These are phyloP conservation scores for Spizellomyces punctatus DNA, from an alignment of 192 early-diverging fungal species.

Conservation along the genomic window DNA sequence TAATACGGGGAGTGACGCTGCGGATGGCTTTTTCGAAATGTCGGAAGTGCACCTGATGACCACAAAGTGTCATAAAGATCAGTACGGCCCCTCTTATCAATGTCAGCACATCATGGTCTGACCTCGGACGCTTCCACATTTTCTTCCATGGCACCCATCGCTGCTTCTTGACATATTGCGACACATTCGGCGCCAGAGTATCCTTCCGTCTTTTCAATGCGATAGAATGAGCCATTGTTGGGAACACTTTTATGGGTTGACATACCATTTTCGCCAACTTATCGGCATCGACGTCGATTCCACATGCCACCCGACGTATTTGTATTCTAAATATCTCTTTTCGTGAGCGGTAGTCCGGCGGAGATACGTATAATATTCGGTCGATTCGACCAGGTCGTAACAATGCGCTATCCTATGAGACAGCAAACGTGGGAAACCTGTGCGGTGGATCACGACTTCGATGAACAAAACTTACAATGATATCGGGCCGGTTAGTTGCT, in stretches of 20 bases:
- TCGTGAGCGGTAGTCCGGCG: slow-evolving; percentile 78
- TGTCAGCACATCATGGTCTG: background rate
- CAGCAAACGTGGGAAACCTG: background rate
- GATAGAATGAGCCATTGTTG: background rate
- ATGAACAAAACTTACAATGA: slow-evolving; percentile 61
- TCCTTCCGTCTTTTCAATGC: slow-evolving; percentile 67
- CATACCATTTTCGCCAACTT: slow-evolving; percentile 64
- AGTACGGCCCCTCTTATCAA: background rate
- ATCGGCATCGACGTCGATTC: slow-evolving; percentile 65
- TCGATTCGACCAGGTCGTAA: slow-evolving; percentile 95
- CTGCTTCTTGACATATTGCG: slow-evolving; percentile 91
- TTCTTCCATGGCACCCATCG: slow-evolving; percentile 89
- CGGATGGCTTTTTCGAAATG: slow-evolving; percentile 71
- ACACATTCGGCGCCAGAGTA: slow-evolving; percentile 96
- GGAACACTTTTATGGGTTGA: background rate
- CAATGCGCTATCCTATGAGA: slow-evolving; percentile 76
- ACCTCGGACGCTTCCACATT: slow-evolving; percentile 43
- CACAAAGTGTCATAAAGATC: slow-evolving; percentile 6
- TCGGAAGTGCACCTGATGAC: slow-evolving; percentile 45
- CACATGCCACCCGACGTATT: slow-evolving; percentile 70
- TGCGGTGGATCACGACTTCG: background rate
- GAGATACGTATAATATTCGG: slow-evolving; percentile 89
- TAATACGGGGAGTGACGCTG: slow-evolving; percentile 75
- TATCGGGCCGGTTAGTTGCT: slow-evolving; percentile 96
- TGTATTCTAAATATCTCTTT: slow-evolving; percentile 82